Base-by-base conservation (phyloP, 1,284 basidiomycete species). In the Leucoagaricus sp. region DNA sequence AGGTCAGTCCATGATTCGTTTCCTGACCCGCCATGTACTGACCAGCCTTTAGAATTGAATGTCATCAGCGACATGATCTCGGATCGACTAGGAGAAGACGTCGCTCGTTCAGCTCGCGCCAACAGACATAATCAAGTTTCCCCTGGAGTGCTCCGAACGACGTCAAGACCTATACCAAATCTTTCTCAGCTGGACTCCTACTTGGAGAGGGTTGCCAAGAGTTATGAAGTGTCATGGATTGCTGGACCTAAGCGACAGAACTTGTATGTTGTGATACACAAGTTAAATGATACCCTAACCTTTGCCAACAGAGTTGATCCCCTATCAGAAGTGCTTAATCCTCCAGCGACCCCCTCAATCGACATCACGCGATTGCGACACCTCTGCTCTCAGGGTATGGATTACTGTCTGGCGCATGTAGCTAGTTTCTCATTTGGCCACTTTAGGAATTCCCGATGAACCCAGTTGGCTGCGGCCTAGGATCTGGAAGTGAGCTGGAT, bases 381-480 rank as follows among this genome's bases (percentile, higher is more conserved):
- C 52, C 65, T 88, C 42, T 89, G 87, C 65, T 68, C 75, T 40
- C 78, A 79, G 64, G 86, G 87, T 86, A 71, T 46, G 49, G 0
- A 33, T n/a, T 13, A 23, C 55, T 10, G 54, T 25, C 17, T 51
- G n/a, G 26, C n/a, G 33, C 17, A 42, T 34, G 25, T 7, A 46
- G 33, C 17, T 4, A 21, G 17, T 52, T 44, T 34, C 58, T 40
- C 54, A 34, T 40, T 56, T 40, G 31, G 19, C 10, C 10, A 25
- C 42, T 3, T 41, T 61, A 90, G 87, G 88, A 55, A 79, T 91
- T 46, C 87, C 89, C 52, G 80, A 86, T 60, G 76, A 87, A 62
- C 89, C 88, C 31, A 70, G 78, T 13, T 91, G 88, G 86, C 72
- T 90, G 56, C 79, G 88, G 48, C 85, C 88, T 29, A 77, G 86